phyloP scores from a whole-genome alignment of 106 monocot genomes.

The Platanthera zijinensis region DNA sequence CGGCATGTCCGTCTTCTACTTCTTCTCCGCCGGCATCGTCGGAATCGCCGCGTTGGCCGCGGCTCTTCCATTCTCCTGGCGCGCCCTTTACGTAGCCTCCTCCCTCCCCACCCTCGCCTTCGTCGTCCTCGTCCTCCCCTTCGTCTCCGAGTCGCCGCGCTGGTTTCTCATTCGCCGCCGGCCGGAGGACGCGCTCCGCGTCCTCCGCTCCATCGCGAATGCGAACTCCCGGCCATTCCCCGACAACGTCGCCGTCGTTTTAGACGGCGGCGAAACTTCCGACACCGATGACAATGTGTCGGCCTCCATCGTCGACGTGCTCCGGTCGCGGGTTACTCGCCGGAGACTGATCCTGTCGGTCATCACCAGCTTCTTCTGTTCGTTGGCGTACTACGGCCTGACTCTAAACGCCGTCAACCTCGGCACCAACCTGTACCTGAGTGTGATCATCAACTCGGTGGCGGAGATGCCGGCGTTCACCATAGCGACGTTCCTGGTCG shows the following conservation, averaged over 20 bases:
- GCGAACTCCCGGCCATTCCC: constrained; percentile 34
- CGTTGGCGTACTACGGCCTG: constrained; percentile 71
- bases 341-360: constrained; percentile 37
- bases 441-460: constrained; percentile 45
- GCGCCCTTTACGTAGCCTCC: constrained; percentile 14
- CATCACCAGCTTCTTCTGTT: constrained; percentile 38
- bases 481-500: constrained; percentile 36
- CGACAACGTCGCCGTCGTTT: constrained; percentile 14
- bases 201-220: constrained; percentile 43
- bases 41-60: constrained; percentile 2
- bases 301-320: constrained; percentile 37
- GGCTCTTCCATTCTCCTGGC: constrained; percentile 10
- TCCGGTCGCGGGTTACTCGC: constrained; percentile 36
- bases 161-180: constrained; percentile 71
- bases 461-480: constrained; percentile 56
- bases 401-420: constrained; percentile 76
- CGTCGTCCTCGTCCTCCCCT: constrained; percentile 40
- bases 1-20: constrained; percentile 19
- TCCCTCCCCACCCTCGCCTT: constrained; percentile 60
- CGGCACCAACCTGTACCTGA: constrained; percentile 51
- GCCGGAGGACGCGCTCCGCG: constrained; percentile 24
- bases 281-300: neutral
- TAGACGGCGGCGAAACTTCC: constrained; percentile 24
- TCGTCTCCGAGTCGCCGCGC: constrained; percentile 74
- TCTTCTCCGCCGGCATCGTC: constrained; percentile 16